Conservation (phyloP, 1,284 basidiomycete genomes). For the Baeospora myosura region DNA sequence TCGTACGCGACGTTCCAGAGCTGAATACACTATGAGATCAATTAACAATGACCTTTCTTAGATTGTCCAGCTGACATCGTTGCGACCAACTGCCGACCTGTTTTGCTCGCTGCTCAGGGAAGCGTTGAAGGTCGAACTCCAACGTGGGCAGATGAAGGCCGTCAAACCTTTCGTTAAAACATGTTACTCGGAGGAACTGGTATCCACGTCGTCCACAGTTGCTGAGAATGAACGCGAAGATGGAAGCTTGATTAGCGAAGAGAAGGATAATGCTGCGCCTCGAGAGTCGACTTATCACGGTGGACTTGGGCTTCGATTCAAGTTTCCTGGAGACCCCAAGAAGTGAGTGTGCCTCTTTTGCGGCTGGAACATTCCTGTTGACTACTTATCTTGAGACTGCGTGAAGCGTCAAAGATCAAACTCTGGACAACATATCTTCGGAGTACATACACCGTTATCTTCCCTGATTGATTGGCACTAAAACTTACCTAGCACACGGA, state of each 20-base stretch:
- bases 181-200: conserved; percentile 90
- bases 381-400: conserved; percentile 45
- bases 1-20: conserved; percentile 55
- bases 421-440: conserved; percentile 90
- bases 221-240: conserved; percentile 61
- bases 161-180: conserved; percentile 89
- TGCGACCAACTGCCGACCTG: conserved; percentile 91
- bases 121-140: conserved; percentile 81
- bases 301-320: conserved; percentile 82
- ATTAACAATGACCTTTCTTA: conserved; percentile 30
- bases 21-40: not conserved
- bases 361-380: not conserved
- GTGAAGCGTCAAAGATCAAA: conserved; percentile 96
- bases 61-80: conserved; percentile 93
- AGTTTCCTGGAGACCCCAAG: conserved; percentile 90
- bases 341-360: conserved; percentile 47
- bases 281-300: conserved; percentile 67
- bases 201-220: conserved; percentile 48
- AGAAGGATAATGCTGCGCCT: conserved; percentile 37
- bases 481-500: conserved; percentile 55
- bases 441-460: conserved; percentile 37
- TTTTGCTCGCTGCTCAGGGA: conserved; percentile 90
- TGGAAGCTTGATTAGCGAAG: conserved; percentile 51
- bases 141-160: conserved; percentile 87
- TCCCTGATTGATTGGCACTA: not conserved